phyloP scores from a whole-genome alignment of 192 early-diverging fungal genomes.

The Chytriomyces confervae region DNA sequence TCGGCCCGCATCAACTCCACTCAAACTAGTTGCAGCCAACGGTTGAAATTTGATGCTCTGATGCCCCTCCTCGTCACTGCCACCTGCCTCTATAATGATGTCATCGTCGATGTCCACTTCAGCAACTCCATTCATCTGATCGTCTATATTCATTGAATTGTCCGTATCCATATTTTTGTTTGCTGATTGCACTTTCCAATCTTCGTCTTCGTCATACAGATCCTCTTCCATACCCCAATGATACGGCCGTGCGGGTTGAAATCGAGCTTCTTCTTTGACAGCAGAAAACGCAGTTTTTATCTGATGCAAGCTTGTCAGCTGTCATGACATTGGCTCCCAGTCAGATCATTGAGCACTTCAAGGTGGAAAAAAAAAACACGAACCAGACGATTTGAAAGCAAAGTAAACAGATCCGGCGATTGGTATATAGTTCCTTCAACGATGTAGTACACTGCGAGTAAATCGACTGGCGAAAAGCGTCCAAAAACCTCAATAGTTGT shows the following conservation, averaged over 20 bases:
- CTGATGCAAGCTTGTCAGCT: constrained; percentile 50
- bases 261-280: constrained; percentile 26
- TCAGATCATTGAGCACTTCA: neutral
- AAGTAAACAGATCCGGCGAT: constrained; percentile 48
- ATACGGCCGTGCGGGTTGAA: constrained; percentile 48
- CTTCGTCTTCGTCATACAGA: constrained; percentile 7
- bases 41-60: constrained; percentile 19
- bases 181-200: constrained; percentile 1
- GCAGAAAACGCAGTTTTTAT: constrained; percentile 46
- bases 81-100: neutral
- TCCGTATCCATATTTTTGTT: neutral
- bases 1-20: constrained; percentile 5
- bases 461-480: constrained; percentile 39
- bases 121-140: constrained; percentile 5
- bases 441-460: constrained; percentile 55
- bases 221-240: constrained; percentile 46
- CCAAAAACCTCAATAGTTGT: neutral
- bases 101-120: constrained; percentile 1
- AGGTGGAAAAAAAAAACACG: neutral
- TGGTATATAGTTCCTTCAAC: constrained; percentile 62
- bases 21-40: constrained; percentile 16
- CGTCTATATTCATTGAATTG: constrained; percentile 4
- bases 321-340: neutral
- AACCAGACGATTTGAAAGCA: constrained; percentile 54
- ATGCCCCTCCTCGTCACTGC: neutral